Conservation (phyloP, 2,329 filamentous ascomycete species). For the Cladophialophora chaetospira region DNA sequence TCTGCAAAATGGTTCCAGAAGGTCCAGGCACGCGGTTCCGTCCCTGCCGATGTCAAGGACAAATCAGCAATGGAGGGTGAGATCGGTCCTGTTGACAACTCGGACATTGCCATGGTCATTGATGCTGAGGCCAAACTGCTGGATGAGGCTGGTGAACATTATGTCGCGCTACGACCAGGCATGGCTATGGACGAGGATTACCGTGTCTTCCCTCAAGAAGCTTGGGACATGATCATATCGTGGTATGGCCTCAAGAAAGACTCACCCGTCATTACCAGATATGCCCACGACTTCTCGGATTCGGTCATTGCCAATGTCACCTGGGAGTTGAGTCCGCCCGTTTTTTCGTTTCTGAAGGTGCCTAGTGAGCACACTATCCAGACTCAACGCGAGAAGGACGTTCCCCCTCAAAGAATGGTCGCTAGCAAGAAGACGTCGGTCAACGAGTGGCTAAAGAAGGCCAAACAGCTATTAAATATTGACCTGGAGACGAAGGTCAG, state of each 20-base stretch:
- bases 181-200: slow-evolving; percentile 68
- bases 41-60: slow-evolving; percentile 52
- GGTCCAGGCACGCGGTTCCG: slow-evolving; percentile 67
- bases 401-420: slow-evolving; percentile 65
- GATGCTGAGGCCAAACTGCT: slow-evolving; percentile 46
- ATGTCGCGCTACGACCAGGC: slow-evolving; percentile 73
- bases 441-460: slow-evolving; percentile 72
- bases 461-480: slow-evolving; percentile 70
- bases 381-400: slow-evolving; percentile 61
- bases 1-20: slow-evolving; percentile 77
- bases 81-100: slow-evolving; percentile 83
- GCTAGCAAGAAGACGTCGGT: slow-evolving; percentile 71
- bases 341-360: slow-evolving; percentile 82
- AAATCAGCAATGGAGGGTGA: slow-evolving; percentile 64
- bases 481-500: slow-evolving; percentile 72
- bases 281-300: slow-evolving; percentile 72
- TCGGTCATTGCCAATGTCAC: slow-evolving; percentile 65
- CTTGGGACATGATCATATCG: slow-evolving; percentile 76
- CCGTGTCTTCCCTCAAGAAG: slow-evolving; percentile 73
- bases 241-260: slow-evolving; percentile 79
- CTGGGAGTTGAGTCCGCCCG: slow-evolving; percentile 81
- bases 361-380: slow-evolving; percentile 63
- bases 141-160: slow-evolving; percentile 54
- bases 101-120: slow-evolving; percentile 70
- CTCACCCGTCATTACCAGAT: slow-evolving; percentile 71